These are phyloP conservation scores for Apiospora aurea DNA, from an alignment of 2,329 filamentous ascomycete genomes.

Conservation along the genomic window DNA sequence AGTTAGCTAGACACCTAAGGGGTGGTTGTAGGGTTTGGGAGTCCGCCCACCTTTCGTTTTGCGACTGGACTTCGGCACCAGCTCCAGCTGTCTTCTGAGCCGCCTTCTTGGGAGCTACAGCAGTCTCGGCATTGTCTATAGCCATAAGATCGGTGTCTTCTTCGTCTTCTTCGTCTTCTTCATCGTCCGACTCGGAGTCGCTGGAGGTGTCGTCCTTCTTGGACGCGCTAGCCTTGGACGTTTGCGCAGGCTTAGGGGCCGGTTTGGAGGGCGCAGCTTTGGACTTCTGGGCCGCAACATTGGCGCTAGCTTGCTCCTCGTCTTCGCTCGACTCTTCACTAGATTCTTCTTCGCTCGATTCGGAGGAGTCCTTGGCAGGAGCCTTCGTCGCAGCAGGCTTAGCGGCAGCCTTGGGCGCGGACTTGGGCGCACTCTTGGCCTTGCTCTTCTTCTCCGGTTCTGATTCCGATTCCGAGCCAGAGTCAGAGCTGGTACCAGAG, in stretches of 20 bases:
- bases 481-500: slow-evolving; percentile 18
- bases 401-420: neutral
- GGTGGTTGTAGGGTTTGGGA: too few species aligned
- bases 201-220: slow-evolving; percentile 15
- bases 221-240: slow-evolving; percentile 26
- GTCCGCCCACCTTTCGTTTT: slow-evolving; percentile 34
- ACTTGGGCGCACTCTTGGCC: slow-evolving; percentile 18
- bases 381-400: slow-evolving; percentile 3
- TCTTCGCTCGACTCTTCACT: slow-evolving; percentile 42
- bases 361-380: neutral
- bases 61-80: slow-evolving; percentile 29
- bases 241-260: slow-evolving; percentile 21
- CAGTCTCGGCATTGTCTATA: slow-evolving; percentile 31
- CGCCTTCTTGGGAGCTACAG: slow-evolving; percentile 26
- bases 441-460: slow-evolving; percentile 40
- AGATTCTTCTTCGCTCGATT: neutral
- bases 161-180: slow-evolving; percentile 6
- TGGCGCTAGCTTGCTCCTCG: slow-evolving; percentile 34
- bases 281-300: neutral
- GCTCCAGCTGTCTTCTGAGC: neutral
- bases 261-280: neutral
- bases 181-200: slow-evolving; percentile 24
- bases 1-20: neutral
- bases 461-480: slow-evolving; percentile 30
- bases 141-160: slow-evolving; percentile 27